Evolutionary conservation across 2,329 filamentous ascomycete genomes (phyloP).

Genomic region (Pseudogymnoascus sp.): DNA sequence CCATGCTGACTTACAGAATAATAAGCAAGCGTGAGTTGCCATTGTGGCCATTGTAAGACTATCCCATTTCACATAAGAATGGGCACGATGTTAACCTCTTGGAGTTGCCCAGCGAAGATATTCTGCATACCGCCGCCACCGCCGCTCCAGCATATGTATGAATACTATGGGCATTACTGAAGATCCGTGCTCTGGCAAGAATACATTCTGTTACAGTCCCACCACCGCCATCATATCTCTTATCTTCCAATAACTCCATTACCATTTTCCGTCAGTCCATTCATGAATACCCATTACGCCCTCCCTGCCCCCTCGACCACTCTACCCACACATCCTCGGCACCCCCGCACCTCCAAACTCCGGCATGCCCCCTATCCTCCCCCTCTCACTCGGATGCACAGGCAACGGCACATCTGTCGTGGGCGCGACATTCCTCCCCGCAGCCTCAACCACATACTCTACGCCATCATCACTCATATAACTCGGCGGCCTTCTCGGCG

Average conservation of each 20-base stretch:
- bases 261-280: not conserved
- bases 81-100: not conserved
- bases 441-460: conserved; percentile 62
- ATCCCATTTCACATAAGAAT: not conserved
- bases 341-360: conserved; percentile 19
- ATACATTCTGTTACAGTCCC: not conserved
- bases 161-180: not conserved
- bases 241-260: not conserved
- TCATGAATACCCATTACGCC: not conserved
- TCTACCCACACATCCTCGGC: conserved; percentile 19
- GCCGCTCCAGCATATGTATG: not conserved
- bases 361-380: conserved; percentile 22
- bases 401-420: conserved; percentile 38
- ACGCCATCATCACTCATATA: conserved; percentile 72
- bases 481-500: conserved; percentile 55
- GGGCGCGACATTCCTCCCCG: conserved; percentile 50
- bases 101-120: not conserved
- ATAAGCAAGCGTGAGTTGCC: not conserved
- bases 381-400: conserved; percentile 43
- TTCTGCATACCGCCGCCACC: not conserved
- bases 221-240: not conserved
- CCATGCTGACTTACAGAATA: not conserved
- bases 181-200: not conserved
- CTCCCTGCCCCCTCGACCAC: not conserved
- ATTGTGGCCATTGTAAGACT: not conserved